Conservation (phyloP, 805 yeast genomes). For the Candida khao-thaluensis region DNA sequence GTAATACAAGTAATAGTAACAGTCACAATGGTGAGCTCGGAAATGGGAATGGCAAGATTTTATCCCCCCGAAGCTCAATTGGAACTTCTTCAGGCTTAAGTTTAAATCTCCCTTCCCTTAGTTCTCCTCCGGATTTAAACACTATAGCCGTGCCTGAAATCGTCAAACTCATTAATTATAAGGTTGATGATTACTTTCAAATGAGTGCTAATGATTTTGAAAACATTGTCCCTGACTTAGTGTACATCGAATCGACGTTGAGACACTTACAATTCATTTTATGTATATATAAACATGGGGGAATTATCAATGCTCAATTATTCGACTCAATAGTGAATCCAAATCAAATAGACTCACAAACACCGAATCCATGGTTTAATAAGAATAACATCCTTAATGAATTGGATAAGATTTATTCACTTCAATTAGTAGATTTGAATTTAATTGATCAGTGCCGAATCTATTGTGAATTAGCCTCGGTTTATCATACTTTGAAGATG, state of each 20-base stretch:
- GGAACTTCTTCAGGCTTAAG: slow-evolving; percentile 23
- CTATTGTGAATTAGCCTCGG: slow-evolving; percentile 61
- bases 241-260: slow-evolving; percentile 68
- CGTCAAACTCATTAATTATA: slow-evolving; percentile 28
- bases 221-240: slow-evolving; percentile 80
- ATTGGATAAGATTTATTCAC: slow-evolving; percentile 33
- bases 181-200: slow-evolving; percentile 30
- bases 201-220: slow-evolving; percentile 55
- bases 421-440: slow-evolving; percentile 38
- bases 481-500: slow-evolving; percentile 62
- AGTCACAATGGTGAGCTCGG: too few relatives aligned
- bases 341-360: not conserved
- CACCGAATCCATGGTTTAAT: slow-evolving; percentile 18
- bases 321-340: slow-evolving; percentile 42
- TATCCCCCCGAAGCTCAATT: slow-evolving; percentile 37
- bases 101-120: slow-evolving; percentile 26
- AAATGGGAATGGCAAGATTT: slow-evolving; percentile 7
- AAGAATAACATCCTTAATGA: slow-evolving; percentile 43
- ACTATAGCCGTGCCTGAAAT: slow-evolving; percentile 32
- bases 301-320: slow-evolving; percentile 39
- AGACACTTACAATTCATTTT: slow-evolving; percentile 64
- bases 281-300: slow-evolving; percentile 48
- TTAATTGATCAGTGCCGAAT: slow-evolving; percentile 57
- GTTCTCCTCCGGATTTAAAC: slow-evolving; percentile 24
- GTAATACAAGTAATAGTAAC: slow-evolving; percentile 1